Conservation (phyloP, 1,284 basidiomycete genomes). For the Marasmius sp. region DNA sequence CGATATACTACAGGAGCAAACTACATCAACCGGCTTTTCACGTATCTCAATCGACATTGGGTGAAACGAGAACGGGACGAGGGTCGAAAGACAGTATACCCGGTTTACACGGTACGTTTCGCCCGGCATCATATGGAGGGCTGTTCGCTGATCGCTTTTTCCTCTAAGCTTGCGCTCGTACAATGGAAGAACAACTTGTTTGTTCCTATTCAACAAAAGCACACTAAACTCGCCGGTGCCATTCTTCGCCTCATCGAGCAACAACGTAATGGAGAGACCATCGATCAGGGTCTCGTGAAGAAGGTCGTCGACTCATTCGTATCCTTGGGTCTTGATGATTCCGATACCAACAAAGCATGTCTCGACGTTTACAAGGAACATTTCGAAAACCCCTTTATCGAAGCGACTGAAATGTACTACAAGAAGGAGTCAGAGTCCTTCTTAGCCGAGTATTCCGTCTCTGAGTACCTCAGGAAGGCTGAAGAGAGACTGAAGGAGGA, state of each 20-base stretch:
- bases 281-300: conserved; percentile 93
- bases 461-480: conserved; percentile 97
- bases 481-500: conserved; percentile 93
- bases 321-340: conserved; percentile 91
- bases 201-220: conserved; percentile 79
- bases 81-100: conserved; percentile 93
- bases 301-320: conserved; percentile 97
- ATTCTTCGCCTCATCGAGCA: conserved; percentile 88
- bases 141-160: conserved; percentile 1
- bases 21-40: conserved; percentile 94
- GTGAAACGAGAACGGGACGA: conserved; percentile 98
- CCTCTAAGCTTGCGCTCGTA: conserved; percentile 81
- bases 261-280: conserved; percentile 92
- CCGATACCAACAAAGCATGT: conserved; percentile 88
- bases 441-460: conserved; percentile 87
- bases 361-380: conserved; percentile 94
- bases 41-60: conserved; percentile 98
- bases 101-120: conserved; percentile 89
- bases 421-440: conserved; percentile 89
- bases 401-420: conserved; percentile 91
- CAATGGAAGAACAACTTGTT: conserved; percentile 97
- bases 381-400: conserved; percentile 89
- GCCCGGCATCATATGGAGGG: background rate
- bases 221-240: conserved; percentile 83
- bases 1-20: conserved; percentile 96